A percentile compares a stretch with the other conserved stretches of the same genome.
Evolutionary conservation across 495 filamentous ascomycete species (phyloP).

Genomic region (Penicillium maclennaniae): DNA sequence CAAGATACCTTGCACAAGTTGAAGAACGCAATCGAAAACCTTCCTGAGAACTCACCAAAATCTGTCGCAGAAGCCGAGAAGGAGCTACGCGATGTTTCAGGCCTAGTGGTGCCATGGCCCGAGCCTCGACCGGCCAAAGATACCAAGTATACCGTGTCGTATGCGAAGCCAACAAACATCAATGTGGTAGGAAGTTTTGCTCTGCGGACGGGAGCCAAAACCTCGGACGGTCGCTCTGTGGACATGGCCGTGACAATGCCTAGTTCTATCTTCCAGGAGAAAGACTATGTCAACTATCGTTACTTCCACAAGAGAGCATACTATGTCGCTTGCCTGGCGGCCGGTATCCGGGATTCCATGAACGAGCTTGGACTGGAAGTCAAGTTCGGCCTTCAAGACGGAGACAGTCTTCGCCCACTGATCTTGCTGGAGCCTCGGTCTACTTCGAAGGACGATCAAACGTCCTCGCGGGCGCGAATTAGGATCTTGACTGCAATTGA

Average conservation of each 20-base stretch:
- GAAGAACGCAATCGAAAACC: conserved; percentile 69
- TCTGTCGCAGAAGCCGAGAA: conserved; percentile 63
- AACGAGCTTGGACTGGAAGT: conserved; percentile 51
- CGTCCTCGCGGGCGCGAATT: conserved; percentile 53
- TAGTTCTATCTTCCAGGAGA: conserved; percentile 73
- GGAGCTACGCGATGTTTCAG: conserved; percentile 59
- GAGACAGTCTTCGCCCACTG: conserved; percentile 73
- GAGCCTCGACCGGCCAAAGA: conserved; percentile 67
- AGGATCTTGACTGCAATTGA: conserved; percentile 73
- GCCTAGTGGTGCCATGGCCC: conserved; percentile 74
- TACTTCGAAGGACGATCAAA: conserved; percentile 21
- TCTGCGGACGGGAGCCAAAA: conserved; percentile 66
- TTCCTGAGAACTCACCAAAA: conserved; percentile 54
- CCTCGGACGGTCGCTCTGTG: conserved; percentile 52
- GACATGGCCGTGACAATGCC: conserved; percentile 90
- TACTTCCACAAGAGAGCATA: conserved; percentile 95
- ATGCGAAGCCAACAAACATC: conserved; percentile 68
- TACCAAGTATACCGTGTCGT: conserved; percentile 75
- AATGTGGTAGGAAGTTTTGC: conserved; percentile 89
- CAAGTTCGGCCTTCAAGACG: conserved; percentile 66
- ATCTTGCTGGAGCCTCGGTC: conserved; percentile 50
- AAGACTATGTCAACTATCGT: conserved; percentile 88
- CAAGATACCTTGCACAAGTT: conserved; percentile 68
- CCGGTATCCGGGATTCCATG: conserved; percentile 54
- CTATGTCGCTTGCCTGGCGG: conserved; percentile 77